Evolutionary conservation across 1,139 yeast species (phyloP).

Genomic region (Scheffersomyces stambukii): DNA sequence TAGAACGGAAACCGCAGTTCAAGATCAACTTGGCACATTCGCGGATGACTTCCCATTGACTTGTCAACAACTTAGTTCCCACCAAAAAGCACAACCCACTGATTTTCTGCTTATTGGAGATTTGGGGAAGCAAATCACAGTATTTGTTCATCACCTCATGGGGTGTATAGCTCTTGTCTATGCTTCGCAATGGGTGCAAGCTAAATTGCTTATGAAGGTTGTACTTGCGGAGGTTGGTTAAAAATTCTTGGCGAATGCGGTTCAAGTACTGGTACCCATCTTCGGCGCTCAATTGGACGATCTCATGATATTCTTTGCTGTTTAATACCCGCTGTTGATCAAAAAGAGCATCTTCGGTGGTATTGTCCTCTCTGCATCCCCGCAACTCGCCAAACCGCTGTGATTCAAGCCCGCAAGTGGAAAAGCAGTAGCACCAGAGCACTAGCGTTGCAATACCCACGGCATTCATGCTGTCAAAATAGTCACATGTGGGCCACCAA

Average conservation of each 20-base stretch:
- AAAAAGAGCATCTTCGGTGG: conserved; percentile 4
- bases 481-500: conserved; percentile 33
- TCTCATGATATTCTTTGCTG: conserved; percentile 16
- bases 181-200: conserved; percentile 25
- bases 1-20: conserved; percentile 55
- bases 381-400: conserved; percentile 20
- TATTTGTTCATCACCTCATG: conserved; percentile 36
- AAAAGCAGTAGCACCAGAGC: conserved; percentile 44
- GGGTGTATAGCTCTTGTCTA: conserved; percentile 17
- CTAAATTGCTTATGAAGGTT: conserved; percentile 19
- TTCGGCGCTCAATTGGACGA: conserved; percentile 20
- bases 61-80: conserved; percentile 37
- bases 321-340: conserved; percentile 4
- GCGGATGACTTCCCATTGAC: conserved; percentile 59
- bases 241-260: conserved; percentile 28
- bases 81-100: conserved; percentile 54
- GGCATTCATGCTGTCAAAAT: conserved; percentile 37
- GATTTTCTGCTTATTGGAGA: conserved; percentile 43
- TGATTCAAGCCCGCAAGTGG: conserved; percentile 38
- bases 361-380: conserved; percentile 8
- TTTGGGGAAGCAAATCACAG: conserved; percentile 36
- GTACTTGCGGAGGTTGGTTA: conserved; percentile 15
- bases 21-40: conserved; percentile 56
- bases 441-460: conserved; percentile 45
- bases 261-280: conserved; percentile 38